phyloP scores from a whole-genome alignment of 1,284 basidiomycete genomes.

The Sanghuangporus baumii region DNA sequence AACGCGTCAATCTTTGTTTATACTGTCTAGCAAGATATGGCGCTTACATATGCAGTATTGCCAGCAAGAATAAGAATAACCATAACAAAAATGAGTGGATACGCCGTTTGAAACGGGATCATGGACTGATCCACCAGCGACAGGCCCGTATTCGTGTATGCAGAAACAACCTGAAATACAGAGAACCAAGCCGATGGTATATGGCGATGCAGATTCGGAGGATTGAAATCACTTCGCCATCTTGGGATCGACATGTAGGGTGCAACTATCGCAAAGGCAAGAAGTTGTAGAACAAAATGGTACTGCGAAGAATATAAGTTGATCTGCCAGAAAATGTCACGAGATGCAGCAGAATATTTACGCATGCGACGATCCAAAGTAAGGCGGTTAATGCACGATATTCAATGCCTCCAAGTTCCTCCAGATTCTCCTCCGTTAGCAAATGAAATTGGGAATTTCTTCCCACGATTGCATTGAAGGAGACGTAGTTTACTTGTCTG shows the following conservation, averaged over 20 bases:
- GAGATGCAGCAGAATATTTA: constrained; percentile 30
- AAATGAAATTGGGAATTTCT: constrained; percentile 85
- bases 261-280: constrained; percentile 68
- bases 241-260: constrained; percentile 62
- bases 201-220: constrained; percentile 46
- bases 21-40: neutral
- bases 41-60: constrained; percentile 86
- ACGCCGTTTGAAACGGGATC: constrained; percentile 83
- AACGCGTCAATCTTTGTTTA: constrained; percentile 13
- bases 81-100: constrained; percentile 69
- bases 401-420: constrained; percentile 93
- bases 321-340: constrained; percentile 12
- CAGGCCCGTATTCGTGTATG: constrained; percentile 88
- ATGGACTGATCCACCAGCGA: constrained; percentile 89
- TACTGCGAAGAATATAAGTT: constrained; percentile 44
- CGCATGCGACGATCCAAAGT: constrained; percentile 67
- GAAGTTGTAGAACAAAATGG: constrained; percentile 61
- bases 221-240: constrained; percentile 52
- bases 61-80: constrained; percentile 79
- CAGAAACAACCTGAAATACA: constrained; percentile 80
- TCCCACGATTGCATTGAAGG: constrained; percentile 80
- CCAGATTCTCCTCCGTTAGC: constrained; percentile 78
- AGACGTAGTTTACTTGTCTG: constrained; percentile 68
- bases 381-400: constrained; percentile 83
- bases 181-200: constrained; percentile 73